Evolutionary conservation across 2,329 filamentous ascomycete species (phyloP).

Genomic region (Clonostachys chloroleuca): DNA sequence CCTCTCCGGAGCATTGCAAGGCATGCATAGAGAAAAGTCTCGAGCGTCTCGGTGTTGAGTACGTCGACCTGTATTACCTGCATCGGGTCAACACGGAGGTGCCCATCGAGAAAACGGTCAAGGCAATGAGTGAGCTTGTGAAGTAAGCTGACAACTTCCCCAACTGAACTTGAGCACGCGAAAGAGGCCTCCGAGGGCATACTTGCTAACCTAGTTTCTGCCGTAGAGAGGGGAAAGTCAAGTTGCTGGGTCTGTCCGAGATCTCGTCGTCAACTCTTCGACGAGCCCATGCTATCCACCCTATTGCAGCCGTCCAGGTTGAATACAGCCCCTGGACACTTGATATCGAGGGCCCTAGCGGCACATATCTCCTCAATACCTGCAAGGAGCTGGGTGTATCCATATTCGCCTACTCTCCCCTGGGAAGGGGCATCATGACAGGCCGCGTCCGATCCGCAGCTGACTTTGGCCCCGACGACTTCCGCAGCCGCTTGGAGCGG

Average conservation of each 20-base stretch:
- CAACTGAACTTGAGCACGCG: neutral
- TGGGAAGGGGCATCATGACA: conserved; percentile 51
- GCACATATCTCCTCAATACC: conserved; percentile 41
- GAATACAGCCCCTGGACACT: conserved; percentile 50
- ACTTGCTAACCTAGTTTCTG: neutral
- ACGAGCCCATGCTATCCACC: conserved; percentile 41
- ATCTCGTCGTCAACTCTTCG: conserved; percentile 39
- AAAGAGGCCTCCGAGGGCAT: too few species aligned
- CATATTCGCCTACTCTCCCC: conserved; percentile 50
- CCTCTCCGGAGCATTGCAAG: conserved; percentile 12
- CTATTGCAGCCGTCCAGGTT: conserved; percentile 45
- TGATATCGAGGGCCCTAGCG: conserved; percentile 46
- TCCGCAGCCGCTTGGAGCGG: neutral
- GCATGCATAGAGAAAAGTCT: conserved; percentile 24
- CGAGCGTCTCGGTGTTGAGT: conserved; percentile 34
- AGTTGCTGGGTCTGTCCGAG: conserved; percentile 46
- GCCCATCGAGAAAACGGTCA: conserved; percentile 39
- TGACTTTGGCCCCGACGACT: conserved; percentile 3
- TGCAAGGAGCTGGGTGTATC: conserved; percentile 49
- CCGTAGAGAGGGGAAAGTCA: conserved; percentile 46
- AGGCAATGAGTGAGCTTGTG: conserved; percentile 37
- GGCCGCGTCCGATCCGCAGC: neutral
- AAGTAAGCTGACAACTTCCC: conserved; percentile 9
- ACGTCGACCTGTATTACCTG: conserved; percentile 39
- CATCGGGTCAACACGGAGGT: conserved; percentile 12